These are phyloP conservation scores for Alternaria sp. DNA, from an alignment of 2,329 filamentous ascomycete genomes.

Conservation along the genomic window DNA sequence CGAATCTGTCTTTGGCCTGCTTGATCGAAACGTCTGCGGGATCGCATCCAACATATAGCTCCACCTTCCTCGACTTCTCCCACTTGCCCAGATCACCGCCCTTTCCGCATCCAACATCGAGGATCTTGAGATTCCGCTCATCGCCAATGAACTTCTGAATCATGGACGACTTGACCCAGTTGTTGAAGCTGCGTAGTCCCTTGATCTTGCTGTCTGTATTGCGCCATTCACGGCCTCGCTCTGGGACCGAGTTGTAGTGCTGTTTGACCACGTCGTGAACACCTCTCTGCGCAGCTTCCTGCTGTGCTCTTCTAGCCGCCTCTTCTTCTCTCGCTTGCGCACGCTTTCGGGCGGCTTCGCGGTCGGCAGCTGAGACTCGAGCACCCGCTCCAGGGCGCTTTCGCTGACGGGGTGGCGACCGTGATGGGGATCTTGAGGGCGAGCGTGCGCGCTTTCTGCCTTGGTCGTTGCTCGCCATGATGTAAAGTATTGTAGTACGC, in stretches of 20 bases:
- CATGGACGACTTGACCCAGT: constrained; percentile 97
- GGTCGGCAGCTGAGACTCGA: constrained; percentile 72
- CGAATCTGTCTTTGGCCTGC: constrained; percentile 86
- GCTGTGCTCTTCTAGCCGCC: constrained; percentile 59
- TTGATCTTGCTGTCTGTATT: constrained; percentile 95
- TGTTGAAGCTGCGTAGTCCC: constrained; percentile 93
- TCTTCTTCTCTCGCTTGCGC: constrained; percentile 54
- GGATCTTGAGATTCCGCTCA: constrained; percentile 71
- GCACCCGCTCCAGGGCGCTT: constrained; percentile 64
- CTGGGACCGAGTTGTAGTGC: constrained; percentile 95
- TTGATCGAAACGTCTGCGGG: constrained; percentile 91
- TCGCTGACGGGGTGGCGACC: constrained; percentile 66
- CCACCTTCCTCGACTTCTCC: constrained; percentile 89
- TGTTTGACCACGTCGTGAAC: constrained; percentile 87
- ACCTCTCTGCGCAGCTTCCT: constrained; percentile 59
- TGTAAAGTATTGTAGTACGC: constrained; percentile 1
- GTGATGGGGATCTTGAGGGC: constrained; percentile 47
- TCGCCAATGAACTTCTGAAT: constrained; percentile 84
- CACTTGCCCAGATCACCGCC: constrained; percentile 95
- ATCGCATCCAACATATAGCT: constrained; percentile 92
- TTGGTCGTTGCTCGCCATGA: constrained; percentile 37
- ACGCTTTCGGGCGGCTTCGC: constrained; percentile 70
- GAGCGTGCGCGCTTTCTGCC: constrained; percentile 47
- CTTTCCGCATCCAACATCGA: constrained; percentile 97
- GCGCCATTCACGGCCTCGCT: constrained; percentile 92